Base-by-base conservation (phyloP, 108 stramenopile species). In the Parietichytrium sp. region DNA sequence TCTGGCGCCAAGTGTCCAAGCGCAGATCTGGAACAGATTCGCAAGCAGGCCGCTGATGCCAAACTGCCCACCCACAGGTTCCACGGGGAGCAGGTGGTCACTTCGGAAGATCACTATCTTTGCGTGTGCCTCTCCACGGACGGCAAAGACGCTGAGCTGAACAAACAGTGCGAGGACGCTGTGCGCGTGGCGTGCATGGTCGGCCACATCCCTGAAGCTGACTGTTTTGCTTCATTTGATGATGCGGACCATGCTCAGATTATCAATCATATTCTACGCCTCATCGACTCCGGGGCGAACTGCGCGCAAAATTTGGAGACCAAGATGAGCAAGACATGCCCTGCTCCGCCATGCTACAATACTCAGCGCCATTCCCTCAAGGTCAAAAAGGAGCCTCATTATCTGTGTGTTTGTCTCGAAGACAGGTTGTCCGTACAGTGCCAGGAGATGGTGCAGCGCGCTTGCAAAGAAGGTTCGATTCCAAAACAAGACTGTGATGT, bases 151-250 rank as follows among this genome's bases (percentile, higher is more conserved):
- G 25, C 29, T 10, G 45, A 27, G 20, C 61, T 72, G 23, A 42
- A 72, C 42, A 72, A 72, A 25, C 61, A 72, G 3, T 72, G 61
- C 42, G 61, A 72, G 20, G 61, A 72, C 42, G 61, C 61, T 45
- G 61, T 72, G 0, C 61, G 61, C 42, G 61, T 72, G 13, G 61
- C 61, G 6, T 72, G 61, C 61, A 72, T 72, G 61, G 61, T 72
- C 13, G 61, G 61, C 2, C 61, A 72, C 61, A 72, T 72, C 25
- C 61, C 61, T 25, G 61, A 72, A 25, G 45, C 61, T 8, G 61
- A 72, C 38, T 72, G 61, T 25, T 72, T 72, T 27, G 61, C 18
- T n/a, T 72, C 61, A 16, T 72, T 72, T 27, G 61, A 72, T 20
- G 61, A 72, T 6, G 38, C 36, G 15, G 45, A 72, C 20, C 61